Evolutionary conservation across 345 rosid species (phyloP).

Genomic region (Eucalyptus curtisii): DNA sequence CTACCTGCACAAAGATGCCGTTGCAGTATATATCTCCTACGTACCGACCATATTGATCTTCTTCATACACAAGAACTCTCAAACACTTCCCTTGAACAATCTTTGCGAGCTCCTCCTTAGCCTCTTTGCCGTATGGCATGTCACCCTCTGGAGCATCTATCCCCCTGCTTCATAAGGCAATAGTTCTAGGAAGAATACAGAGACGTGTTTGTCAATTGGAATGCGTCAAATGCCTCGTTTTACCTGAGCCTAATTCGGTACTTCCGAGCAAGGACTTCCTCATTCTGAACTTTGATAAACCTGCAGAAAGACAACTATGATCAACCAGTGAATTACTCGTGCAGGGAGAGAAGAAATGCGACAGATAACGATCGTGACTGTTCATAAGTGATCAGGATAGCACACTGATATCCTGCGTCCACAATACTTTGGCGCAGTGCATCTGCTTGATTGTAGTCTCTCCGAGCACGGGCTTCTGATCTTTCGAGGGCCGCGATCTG

Average conservation of each 20-base stretch:
- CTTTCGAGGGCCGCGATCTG: slow-evolving; percentile 37
- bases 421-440: slow-evolving; percentile 47
- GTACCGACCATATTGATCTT: slow-evolving; percentile 59
- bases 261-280: slow-evolving; percentile 68
- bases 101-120: slow-evolving; percentile 46
- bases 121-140: slow-evolving; percentile 74
- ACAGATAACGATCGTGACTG: neutral
- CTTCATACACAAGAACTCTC: slow-evolving; percentile 43
- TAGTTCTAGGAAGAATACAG: neutral
- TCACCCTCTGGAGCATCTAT: slow-evolving; percentile 75
- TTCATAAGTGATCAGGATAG: neutral
- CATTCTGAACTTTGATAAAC: slow-evolving; percentile 22
- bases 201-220: neutral
- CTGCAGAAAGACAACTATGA: neutral
- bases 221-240: neutral
- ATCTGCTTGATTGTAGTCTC: slow-evolving; percentile 45
- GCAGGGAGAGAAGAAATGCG: neutral
- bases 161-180: slow-evolving; percentile 31
- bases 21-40: slow-evolving; percentile 76
- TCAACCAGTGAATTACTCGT: neutral
- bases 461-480: slow-evolving; percentile 44
- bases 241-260: slow-evolving; percentile 66
- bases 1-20: slow-evolving; percentile 52
- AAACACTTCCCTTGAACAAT: slow-evolving; percentile 58
- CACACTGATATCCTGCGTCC: slow-evolving; percentile 63